Evolutionary conservation across 768 basidiomycete species (phyloP), one percentile per base, ranked within the genome.

Genomic region (Pleurotus tuoliensis): DNA sequence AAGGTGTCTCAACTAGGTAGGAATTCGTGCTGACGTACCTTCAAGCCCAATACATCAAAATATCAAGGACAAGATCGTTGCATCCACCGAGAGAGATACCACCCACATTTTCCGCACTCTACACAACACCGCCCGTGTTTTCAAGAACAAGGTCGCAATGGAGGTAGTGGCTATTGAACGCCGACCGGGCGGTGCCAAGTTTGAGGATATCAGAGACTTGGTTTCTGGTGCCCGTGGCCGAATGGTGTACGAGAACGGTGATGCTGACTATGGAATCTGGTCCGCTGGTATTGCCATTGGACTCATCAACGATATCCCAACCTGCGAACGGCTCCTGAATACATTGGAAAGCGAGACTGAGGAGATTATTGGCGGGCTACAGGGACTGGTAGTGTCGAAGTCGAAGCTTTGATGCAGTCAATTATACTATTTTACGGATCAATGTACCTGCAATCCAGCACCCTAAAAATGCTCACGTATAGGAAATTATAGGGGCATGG

Each of bases 81-180:
- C 82, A 12, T 87, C 92, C 11, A 84, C 80, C 0, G 95, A 97
- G 68, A 79, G 80, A 55, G 91, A 94, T 67, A 93, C 93, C 0
- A 67, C 89, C 2, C 94, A 95, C 69, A 94, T 97, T 63, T 94
- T 97, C 78, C 83, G 94, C 50, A 93, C 90, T 0, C 71, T 96
- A 46, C 78, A 80, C 65, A 92, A 94, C 66, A 92, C 91, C 2
- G 83, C 90, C 11, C 82, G 91, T n/a, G 90, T 92, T 9, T 91
- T 79, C 77, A 93, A 88, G 77, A 95, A 95, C 74, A 82, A 82
- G 55, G 84, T 96, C 20, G 77, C 94, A 12, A 66, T 81, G 66
- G 87, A 96, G 67, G 95, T 98, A 15, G 89, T 96, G n/a, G 72
- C 79, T 12, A 79, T 94, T 39, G 94, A 97, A 73, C 77, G 77